Conservation (phyloP, 768 basidiomycete genomes). For the Trametes elegans region DNA sequence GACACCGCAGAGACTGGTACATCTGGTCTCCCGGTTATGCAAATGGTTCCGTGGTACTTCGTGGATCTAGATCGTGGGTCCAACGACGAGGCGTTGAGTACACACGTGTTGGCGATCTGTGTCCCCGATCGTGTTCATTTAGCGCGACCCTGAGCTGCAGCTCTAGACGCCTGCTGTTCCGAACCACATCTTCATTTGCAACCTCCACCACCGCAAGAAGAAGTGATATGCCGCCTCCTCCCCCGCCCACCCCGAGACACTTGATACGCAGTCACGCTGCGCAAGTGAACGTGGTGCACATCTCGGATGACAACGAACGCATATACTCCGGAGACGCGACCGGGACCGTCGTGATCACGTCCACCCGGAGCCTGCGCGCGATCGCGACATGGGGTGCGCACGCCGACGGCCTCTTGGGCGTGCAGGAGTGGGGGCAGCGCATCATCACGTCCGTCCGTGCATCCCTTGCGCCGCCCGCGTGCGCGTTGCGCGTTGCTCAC, state of each 20-base stretch:
- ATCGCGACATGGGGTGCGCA: slow-evolving; percentile 79
- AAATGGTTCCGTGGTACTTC: neutral
- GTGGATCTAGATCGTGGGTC: neutral
- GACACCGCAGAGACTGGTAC: no score
- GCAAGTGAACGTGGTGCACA: slow-evolving; percentile 54
- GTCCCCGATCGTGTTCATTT: neutral
- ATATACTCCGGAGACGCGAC: slow-evolving; percentile 85
- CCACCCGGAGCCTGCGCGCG: slow-evolving; percentile 73
- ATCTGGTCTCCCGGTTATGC: no score
- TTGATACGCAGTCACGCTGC: slow-evolving; percentile 71
- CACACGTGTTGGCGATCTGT: slow-evolving; percentile 3
- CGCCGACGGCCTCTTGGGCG: slow-evolving; percentile 67
- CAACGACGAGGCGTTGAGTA: slow-evolving; percentile 5
- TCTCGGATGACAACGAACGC: slow-evolving; percentile 73
- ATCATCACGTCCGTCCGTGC: slow-evolving; percentile 72
- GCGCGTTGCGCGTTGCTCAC: neutral
- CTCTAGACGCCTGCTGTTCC: no score
- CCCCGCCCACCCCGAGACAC: slow-evolving; percentile 55
- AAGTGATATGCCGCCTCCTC: slow-evolving; percentile 18
- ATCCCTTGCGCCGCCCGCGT: neutral
- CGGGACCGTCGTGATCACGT: slow-evolving; percentile 76
- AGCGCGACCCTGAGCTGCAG: neutral
- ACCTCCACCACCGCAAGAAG: neutral
- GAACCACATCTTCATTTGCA: neutral
- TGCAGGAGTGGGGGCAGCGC: slow-evolving; percentile 67